A percentile compares a stretch with the other conserved stretches of the same genome.
These are phyloP conservation scores for Solanum habrochaites DNA, from an alignment of 257 asterid species.

Conservation along the genomic window DNA sequence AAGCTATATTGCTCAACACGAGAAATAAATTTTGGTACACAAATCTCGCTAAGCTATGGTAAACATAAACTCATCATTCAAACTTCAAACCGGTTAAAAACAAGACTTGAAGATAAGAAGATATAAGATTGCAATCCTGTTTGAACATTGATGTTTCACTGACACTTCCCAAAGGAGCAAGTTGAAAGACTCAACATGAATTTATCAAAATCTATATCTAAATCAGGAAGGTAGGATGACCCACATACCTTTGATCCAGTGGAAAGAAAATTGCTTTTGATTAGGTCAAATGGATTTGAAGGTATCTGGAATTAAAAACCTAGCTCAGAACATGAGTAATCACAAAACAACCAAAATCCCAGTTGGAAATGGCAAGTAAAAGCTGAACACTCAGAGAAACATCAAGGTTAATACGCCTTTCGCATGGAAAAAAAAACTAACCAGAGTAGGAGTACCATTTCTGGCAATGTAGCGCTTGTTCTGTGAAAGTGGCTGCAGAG, in stretches of 20 bases:
- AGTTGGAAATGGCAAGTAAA: background rate
- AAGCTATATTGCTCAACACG: background rate
- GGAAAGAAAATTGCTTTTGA: slow-evolving; percentile 69
- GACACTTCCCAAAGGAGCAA: background rate
- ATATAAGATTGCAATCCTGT: background rate
- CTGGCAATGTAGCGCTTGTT: slow-evolving; percentile 73
- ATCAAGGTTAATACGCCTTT: background rate
- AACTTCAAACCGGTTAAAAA: background rate
- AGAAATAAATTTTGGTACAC: background rate
- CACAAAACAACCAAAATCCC: background rate
- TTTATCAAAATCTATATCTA: background rate
- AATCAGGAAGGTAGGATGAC: background rate
- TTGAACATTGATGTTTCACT: background rate
- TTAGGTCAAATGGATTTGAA: slow-evolving; percentile 55
- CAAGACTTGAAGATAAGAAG: background rate
- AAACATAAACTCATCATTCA: background rate
- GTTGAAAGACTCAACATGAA: background rate
- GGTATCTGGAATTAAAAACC: slow-evolving; percentile 51
- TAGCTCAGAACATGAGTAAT: background rate
- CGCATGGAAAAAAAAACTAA: slow-evolving; percentile 14
- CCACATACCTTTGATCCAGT: slow-evolving; percentile 60
- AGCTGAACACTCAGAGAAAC: background rate
- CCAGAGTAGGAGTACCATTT: slow-evolving; percentile 66
- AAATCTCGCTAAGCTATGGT: background rate
- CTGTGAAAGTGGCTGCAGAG: slow-evolving; percentile 84